Percentiles rank a stretch among this genome's conserved stretches.
These are phyloP conservation scores for Nicotiana obtusifolia DNA, from an alignment of 257 asterid genomes.

Conservation along the genomic window DNA sequence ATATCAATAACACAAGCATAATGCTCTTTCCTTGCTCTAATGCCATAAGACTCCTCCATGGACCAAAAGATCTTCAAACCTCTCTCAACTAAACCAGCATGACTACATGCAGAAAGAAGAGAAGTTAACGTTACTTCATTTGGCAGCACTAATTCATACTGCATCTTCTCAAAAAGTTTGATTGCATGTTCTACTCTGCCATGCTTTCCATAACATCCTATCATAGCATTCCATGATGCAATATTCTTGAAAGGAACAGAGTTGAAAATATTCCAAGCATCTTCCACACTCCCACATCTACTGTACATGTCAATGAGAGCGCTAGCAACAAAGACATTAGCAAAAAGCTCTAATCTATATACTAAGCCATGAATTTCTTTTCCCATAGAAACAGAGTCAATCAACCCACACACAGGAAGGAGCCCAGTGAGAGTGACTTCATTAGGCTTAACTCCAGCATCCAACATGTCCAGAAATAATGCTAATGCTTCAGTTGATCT, in stretches of 20 bases:
- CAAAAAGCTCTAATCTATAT: constrained; percentile 28
- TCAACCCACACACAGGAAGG: constrained; percentile 46
- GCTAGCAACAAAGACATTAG: constrained; percentile 49
- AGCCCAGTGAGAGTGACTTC: constrained; percentile 51
- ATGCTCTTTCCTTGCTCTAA: constrained; percentile 39
- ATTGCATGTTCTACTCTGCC: constrained; percentile 47
- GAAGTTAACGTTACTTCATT: constrained; percentile 47
- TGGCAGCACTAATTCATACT: constrained; percentile 31
- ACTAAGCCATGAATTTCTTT: constrained; percentile 54
- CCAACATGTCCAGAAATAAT: constrained; percentile 36
- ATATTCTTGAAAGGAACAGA: constrained; percentile 30
- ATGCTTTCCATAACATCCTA: constrained; percentile 59
- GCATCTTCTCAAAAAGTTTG: constrained; percentile 40
- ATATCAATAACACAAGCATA: constrained; percentile 51
- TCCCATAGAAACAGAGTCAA: constrained; percentile 33
- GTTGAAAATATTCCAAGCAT: constrained; percentile 36
- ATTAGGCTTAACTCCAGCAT: constrained; percentile 46
- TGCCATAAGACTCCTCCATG: constrained; percentile 25
- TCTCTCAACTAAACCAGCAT: constrained; percentile 44
- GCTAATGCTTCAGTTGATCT: constrained; percentile 36
- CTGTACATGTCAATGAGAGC: constrained; percentile 64
- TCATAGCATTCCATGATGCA: constrained; percentile 59
- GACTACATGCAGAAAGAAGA: constrained; percentile 52
- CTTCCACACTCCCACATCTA: constrained; percentile 45
- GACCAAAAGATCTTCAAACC: constrained; percentile 40